Evolutionary conservation across 768 basidiomycete genomes (phyloP).

Genomic region (Boletus patriciae): DNA sequence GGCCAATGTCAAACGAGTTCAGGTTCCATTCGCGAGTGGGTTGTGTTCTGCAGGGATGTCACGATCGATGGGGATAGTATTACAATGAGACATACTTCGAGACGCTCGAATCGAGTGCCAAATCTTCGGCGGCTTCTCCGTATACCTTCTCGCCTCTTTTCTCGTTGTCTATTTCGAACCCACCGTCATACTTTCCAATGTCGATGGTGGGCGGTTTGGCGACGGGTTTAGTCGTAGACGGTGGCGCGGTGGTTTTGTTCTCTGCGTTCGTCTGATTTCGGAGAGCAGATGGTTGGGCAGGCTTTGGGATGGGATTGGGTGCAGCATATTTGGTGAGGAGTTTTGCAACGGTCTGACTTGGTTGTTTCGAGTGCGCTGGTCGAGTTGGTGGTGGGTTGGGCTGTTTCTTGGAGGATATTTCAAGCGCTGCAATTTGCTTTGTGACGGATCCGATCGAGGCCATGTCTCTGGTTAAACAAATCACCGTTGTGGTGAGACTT

Average conservation of each 20-base stretch:
- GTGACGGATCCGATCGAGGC: conserved; percentile 55
- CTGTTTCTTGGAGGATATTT: conserved; percentile 56
- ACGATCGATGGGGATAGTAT: neutral
- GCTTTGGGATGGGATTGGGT: conserved; percentile 46
- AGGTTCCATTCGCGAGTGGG: conserved; percentile 87
- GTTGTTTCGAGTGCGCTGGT: conserved; percentile 48
- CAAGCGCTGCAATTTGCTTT: conserved; percentile 67
- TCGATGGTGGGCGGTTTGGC: conserved; percentile 45
- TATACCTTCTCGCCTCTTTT: conserved; percentile 71
- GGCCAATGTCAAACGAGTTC: conserved; percentile 88
- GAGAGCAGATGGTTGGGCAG: conserved; percentile 41
- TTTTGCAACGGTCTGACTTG: conserved; percentile 64
- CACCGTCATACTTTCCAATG: conserved; percentile 94
- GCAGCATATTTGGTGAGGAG: conserved; percentile 73
- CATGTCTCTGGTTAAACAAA: conserved; percentile 30
- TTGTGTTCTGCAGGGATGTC: conserved; percentile 44
- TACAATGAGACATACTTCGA: conserved; percentile 49
- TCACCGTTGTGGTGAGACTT: neutral
- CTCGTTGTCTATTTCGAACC: conserved; percentile 87
- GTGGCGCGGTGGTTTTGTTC: conserved; percentile 29
- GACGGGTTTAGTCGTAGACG: conserved; percentile 19
- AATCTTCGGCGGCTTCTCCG: conserved; percentile 74
- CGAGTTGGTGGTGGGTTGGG: conserved; percentile 32
- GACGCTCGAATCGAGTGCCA: conserved; percentile 83
- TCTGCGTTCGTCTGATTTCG: conserved; percentile 38